phyloP scores from a whole-genome alignment of 352 stramenopile species.

The Elongisporangium prolatum region DNA sequence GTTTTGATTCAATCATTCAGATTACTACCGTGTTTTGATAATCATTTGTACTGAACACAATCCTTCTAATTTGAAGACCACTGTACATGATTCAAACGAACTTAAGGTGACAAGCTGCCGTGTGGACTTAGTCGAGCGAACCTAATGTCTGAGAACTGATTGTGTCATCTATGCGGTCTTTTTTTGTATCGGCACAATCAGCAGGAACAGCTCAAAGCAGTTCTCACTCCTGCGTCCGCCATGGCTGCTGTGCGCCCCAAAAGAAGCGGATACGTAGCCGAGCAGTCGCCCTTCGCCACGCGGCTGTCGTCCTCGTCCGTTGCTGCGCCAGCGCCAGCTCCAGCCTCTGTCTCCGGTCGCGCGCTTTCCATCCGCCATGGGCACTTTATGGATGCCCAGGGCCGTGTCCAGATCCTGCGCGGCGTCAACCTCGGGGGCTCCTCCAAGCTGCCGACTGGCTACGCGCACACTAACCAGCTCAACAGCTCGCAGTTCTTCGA shows the following conservation, averaged over 20 bases:
- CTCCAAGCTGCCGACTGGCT: conserved; percentile 77
- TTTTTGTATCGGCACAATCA: background rate
- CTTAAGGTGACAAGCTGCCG: background rate
- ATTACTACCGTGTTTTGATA: background rate
- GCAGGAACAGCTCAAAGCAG: background rate
- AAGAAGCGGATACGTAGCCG: background rate
- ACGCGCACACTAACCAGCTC: conserved; percentile 43
- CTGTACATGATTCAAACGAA: background rate
- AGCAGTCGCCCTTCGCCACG: conserved; percentile 11
- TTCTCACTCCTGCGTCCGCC: background rate
- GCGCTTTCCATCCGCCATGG: conserved; percentile 47
- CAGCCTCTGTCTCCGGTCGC: conserved; percentile 3
- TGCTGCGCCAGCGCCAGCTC: background rate
- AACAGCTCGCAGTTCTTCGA: conserved; percentile 45
- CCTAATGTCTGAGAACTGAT: background rate
- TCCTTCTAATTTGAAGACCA: background rate
- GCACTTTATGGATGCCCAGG: conserved; percentile 81
- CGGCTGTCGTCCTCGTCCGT: conserved; percentile 5
- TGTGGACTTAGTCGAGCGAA: background rate
- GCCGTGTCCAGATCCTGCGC: conserved; percentile 65
- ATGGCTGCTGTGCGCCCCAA: background rate
- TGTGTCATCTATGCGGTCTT: background rate
- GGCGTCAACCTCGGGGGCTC: conserved; percentile 88
- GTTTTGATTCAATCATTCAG: background rate
- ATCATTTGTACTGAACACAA: background rate